Evolutionary conservation across 495 filamentous ascomycete species (phyloP), one percentile per base, ranked within the genome.

Genomic region (Penicillium manginii): DNA sequence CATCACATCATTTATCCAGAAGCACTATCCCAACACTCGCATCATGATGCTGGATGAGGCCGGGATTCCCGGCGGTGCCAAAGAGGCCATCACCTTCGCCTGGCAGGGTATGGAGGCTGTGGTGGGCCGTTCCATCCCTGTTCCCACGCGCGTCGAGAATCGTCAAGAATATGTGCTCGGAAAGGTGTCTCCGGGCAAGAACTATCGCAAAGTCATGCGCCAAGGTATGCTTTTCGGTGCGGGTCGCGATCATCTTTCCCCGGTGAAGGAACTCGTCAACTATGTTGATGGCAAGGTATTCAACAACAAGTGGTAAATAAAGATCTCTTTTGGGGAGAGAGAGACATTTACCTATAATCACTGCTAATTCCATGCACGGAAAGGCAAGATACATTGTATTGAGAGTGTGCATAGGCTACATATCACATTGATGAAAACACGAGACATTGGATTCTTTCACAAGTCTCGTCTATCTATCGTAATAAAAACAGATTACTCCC

Each of bases 1-100:
- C 55, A 71, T 69, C 58, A 61, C 64, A 54, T 52, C 63, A 52
- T 70, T 66, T 54, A 62, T 70, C 32, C 53, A 56, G 35, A 47
- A 64, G 37, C 61, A 57, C 42, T 42, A 67, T 45, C 65, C 65
- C 7, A 55, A 68, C 17, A 68, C 65, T 19, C 55, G 53, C 43
- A 70, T 70, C 33, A 33, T 57, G 11, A 23, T 50, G 35, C 32
- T 70, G 10, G 59, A 65, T 46, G 65, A 51, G 33, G 58, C 63
- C 37, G 59, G 65, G 17, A 62, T 70, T 42, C 67, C 67, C 12
- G 42, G 35, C 43, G 65, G 65, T 31, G 37, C 42, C 11, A 53
- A 60, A 42, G 65, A 70, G 49, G 64, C 64, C 11, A 56, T 66
- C 47, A 52, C 46, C 26, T 70, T 63, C 53, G 59, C 61, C 15